Conservation (phyloP, 129 eudicot genomes). For the Apium graveolens region DNA sequence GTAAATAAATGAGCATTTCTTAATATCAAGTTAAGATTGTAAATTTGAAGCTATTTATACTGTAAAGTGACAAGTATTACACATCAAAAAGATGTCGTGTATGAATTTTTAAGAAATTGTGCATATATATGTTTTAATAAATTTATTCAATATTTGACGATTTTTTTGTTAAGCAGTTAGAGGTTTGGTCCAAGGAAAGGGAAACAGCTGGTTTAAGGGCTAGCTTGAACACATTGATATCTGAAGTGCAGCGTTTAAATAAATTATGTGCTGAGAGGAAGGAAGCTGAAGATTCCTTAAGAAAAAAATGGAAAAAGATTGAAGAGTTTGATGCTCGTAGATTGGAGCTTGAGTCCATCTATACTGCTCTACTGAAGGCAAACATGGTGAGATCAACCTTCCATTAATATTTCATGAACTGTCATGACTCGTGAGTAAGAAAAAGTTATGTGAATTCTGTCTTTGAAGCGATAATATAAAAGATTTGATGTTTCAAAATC, state of each 20-base stretch:
- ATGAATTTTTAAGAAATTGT: background rate
- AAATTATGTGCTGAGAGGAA: slow-evolving; percentile 76
- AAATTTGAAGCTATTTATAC: background rate
- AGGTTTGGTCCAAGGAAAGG: slow-evolving; percentile 94
- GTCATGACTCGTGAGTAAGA: background rate
- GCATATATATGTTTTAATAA: background rate
- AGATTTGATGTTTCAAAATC: background rate
- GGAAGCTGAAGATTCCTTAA: slow-evolving; percentile 80
- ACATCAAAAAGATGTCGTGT: background rate
- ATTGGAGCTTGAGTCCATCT: slow-evolving; percentile 76
- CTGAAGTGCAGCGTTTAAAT: slow-evolving; percentile 73
- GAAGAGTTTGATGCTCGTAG: slow-evolving; percentile 94
- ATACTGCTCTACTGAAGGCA: slow-evolving; percentile 57
- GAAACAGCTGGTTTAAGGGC: slow-evolving; percentile 87
- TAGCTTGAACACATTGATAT: slow-evolving; percentile 65
- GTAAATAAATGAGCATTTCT: background rate
- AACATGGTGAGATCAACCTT: slow-evolving; percentile 44
- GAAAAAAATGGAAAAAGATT: slow-evolving; percentile 88
- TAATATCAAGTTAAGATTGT: background rate
- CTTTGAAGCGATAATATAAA: background rate
- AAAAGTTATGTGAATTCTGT: background rate
- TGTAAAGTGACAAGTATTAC: background rate
- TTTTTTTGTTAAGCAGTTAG: slow-evolving; percentile 42
- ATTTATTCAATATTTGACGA: background rate
- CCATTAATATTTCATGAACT: background rate